phyloP scores from a whole-genome alignment of 2,329 filamentous ascomycete species.

The Simplicillium sp. region DNA sequence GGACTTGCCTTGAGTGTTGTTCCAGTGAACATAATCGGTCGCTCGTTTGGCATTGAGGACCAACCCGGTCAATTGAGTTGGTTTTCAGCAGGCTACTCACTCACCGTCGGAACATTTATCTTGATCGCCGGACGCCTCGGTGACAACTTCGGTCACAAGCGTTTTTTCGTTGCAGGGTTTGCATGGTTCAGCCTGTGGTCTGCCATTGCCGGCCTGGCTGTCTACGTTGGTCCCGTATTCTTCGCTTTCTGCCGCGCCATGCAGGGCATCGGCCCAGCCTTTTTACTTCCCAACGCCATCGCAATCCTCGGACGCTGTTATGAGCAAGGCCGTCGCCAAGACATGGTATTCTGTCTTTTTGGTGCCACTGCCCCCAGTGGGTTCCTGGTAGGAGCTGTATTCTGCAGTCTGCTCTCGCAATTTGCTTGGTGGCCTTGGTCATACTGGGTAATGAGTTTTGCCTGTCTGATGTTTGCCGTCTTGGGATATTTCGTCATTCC shows the following conservation, averaged over 20 bases:
- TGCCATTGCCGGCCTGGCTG: conserved; percentile 19
- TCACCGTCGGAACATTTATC: conserved; percentile 43
- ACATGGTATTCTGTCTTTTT: conserved; percentile 24
- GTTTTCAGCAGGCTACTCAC: conserved; percentile 42
- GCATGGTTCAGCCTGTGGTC: conserved; percentile 40
- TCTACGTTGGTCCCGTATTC: conserved; percentile 5
- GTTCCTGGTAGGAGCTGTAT: conserved; percentile 17
- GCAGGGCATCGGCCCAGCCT: conserved; percentile 44
- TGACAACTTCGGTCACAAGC: conserved; percentile 42
- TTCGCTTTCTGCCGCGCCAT: conserved; percentile 25
- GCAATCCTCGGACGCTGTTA: conserved; percentile 46
- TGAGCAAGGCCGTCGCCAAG: conserved; percentile 21
- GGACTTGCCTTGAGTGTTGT: conserved; percentile 11
- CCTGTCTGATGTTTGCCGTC: conserved; percentile 16
- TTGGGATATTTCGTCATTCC: conserved; percentile 11
- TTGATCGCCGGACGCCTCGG: conserved; percentile 42
- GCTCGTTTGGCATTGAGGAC: conserved; percentile 27
- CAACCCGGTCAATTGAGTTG: conserved; percentile 35
- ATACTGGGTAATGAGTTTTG: conserved; percentile 26
- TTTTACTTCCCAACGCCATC: conserved; percentile 46
- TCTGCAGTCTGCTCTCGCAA: conserved; percentile 16
- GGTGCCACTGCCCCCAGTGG: conserved; percentile 23
- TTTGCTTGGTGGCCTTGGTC: conserved; percentile 32
- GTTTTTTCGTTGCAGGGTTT: conserved; percentile 37
- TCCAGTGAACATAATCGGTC: conserved; percentile 31